Conservation (phyloP, 2,329 filamentous ascomycete genomes). For the Cladosporium sp. region DNA sequence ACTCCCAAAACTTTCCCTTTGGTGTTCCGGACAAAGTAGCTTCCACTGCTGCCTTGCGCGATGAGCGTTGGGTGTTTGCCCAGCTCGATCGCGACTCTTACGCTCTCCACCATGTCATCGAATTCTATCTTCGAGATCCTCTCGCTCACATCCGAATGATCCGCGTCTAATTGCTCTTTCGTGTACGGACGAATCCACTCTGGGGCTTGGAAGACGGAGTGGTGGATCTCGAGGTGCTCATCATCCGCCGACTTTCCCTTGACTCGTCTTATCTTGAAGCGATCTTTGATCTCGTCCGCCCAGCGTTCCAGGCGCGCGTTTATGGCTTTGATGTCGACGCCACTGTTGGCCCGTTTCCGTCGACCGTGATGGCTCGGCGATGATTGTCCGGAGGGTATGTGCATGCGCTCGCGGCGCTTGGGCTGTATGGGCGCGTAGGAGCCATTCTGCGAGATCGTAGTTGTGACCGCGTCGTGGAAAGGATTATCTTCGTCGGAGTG, state of each 20-base stretch:
- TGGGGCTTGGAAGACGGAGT: slow-evolving; percentile 93
- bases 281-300: slow-evolving; percentile 96
- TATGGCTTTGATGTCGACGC: slow-evolving; percentile 96
- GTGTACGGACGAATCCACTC: slow-evolving; percentile 82
- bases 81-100: slow-evolving; percentile 84
- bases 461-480: slow-evolving; percentile 25
- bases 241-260: slow-evolving; percentile 75
- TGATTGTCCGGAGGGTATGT: slow-evolving; percentile 37
- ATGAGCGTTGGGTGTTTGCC: slow-evolving; percentile 95
- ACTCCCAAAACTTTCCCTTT: slow-evolving; percentile 95
- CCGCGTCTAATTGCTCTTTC: slow-evolving; percentile 67
- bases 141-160: slow-evolving; percentile 48
- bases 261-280: slow-evolving; percentile 84
- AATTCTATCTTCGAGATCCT: slow-evolving; percentile 79
- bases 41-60: slow-evolving; percentile 93
- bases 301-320: slow-evolving; percentile 92
- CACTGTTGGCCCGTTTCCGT: slow-evolving; percentile 72
- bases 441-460: slow-evolving; percentile 9
- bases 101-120: slow-evolving; percentile 83
- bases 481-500: slow-evolving; percentile 43
- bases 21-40: slow-evolving; percentile 91
- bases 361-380: slow-evolving; percentile 39
- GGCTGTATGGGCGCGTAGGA: slow-evolving; percentile 49
- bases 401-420: slow-evolving; percentile 47
- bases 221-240: slow-evolving; percentile 89